Conservation (phyloP, 2,329 filamentous ascomycete species). For the Coniochaeta sp. region DNA sequence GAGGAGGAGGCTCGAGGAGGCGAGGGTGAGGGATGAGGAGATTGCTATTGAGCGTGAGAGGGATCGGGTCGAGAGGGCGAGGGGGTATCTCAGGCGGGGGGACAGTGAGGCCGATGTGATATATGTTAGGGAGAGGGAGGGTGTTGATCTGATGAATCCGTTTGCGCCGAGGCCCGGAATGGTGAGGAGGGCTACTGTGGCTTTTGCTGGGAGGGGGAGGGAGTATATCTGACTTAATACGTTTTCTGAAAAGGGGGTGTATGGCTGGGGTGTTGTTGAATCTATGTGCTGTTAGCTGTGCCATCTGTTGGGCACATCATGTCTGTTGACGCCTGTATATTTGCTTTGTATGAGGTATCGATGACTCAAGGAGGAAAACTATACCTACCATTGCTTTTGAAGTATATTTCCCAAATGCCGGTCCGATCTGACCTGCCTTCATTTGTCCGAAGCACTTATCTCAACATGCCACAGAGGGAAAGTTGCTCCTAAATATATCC, state of each 20-base stretch:
- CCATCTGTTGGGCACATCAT: neutral
- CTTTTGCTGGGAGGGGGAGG: neutral
- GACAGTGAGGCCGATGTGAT: neutral
- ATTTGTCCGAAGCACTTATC: no score
- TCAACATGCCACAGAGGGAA: neutral
- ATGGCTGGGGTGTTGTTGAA: neutral
- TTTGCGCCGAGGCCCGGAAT: neutral
- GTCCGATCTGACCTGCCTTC: no score
- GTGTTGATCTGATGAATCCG: neutral
- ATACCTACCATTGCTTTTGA: no score
- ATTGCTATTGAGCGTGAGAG: neutral
- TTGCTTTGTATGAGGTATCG: no score
- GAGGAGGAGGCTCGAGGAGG: neutral
- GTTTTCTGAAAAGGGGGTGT: neutral
- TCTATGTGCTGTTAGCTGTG: neutral
- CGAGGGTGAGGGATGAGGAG: neutral
- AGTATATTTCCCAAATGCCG: no score
- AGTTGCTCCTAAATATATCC: neutral
- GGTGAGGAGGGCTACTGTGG: neutral
- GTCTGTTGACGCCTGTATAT: no score
- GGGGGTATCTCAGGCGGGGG: neutral
- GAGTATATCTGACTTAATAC: neutral
- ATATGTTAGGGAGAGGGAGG: conserved; percentile 1
- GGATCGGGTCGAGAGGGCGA: neutral
- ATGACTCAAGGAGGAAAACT: no score